These are phyloP conservation scores for Debaryomycetaceae sp. DNA, from an alignment of 1,139 yeast species.

Conservation along the genomic window DNA sequence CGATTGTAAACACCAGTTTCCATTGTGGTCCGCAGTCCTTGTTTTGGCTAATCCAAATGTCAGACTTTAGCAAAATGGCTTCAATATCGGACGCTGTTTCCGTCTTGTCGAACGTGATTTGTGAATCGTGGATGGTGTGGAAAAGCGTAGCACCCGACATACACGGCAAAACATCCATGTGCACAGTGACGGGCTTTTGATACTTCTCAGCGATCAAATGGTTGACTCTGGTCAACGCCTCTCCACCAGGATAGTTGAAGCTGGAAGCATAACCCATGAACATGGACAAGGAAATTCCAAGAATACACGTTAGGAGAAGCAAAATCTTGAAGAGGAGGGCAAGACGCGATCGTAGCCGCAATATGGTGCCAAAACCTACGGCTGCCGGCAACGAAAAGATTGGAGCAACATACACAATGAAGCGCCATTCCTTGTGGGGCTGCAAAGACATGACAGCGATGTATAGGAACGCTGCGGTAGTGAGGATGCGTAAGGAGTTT, in stretches of 20 bases:
- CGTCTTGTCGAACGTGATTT: conserved; percentile 62
- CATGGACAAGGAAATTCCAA: conserved; percentile 27
- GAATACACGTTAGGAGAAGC: conserved; percentile 15
- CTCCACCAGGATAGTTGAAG: conserved; percentile 84
- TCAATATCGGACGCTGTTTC: conserved; percentile 36
- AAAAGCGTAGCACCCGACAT: conserved; percentile 83
- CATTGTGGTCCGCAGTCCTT: conserved; percentile 8
- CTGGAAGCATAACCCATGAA: conserved; percentile 55
- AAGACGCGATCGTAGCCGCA: conserved; percentile 12
- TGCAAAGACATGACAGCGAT: conserved; percentile 61
- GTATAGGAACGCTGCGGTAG: conserved; percentile 38
- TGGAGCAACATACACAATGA: conserved; percentile 68
- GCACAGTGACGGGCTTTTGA: conserved; percentile 30
- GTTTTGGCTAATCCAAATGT: conserved; percentile 19
- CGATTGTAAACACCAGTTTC: conserved; percentile 22
- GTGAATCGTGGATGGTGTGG: conserved; percentile 38
- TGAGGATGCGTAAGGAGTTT: conserved; percentile 24
- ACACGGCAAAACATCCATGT: conserved; percentile 71
- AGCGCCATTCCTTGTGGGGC: conserved; percentile 95
- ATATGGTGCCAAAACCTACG: conserved; percentile 41
- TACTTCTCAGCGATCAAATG: conserved; percentile 16
- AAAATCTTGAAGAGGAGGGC: conserved; percentile 15
- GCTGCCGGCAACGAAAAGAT: conserved; percentile 57
- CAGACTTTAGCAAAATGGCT: conserved; percentile 42
- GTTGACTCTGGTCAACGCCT: conserved; percentile 50